Evolutionary conservation across 768 basidiomycete genomes (phyloP).

Genomic region (Lanmaoa rubissima): DNA sequence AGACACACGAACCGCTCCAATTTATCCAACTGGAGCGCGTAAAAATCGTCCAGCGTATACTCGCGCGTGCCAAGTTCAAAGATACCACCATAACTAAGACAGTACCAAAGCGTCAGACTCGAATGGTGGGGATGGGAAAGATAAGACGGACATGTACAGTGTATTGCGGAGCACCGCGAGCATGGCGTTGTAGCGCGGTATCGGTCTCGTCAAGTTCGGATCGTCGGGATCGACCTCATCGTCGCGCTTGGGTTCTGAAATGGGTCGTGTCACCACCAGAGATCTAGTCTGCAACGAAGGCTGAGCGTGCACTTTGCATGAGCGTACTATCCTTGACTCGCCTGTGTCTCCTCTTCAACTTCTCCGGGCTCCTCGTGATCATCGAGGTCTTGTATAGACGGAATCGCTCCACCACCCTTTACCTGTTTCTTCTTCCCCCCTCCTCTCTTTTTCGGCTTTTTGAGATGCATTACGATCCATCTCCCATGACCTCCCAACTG

Average conservation of each 20-base stretch:
- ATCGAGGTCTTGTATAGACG: background rate
- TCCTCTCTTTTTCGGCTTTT: slow-evolving; percentile 55
- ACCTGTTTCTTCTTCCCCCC: slow-evolving; percentile 42
- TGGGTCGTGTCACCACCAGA: background rate
- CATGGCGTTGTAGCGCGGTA: slow-evolving; percentile 86
- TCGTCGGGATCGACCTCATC: slow-evolving; percentile 58
- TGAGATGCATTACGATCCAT: slow-evolving; percentile 77
- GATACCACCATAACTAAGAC: slow-evolving; percentile 79
- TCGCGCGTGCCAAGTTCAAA: slow-evolving; percentile 80
- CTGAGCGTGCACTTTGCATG: background rate
- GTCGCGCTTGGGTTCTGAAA: slow-evolving; percentile 10
- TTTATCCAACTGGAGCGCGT: slow-evolving; percentile 79
- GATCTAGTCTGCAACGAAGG: background rate
- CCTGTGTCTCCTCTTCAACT: slow-evolving; percentile 11
- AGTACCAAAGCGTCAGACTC: background rate
- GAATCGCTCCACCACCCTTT: background rate
- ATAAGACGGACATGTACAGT: slow-evolving; percentile 67
- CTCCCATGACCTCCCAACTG: slow-evolving; percentile 69
- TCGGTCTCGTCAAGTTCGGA: slow-evolving; percentile 59
- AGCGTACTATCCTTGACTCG: background rate
- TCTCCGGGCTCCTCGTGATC: slow-evolving; percentile 21
- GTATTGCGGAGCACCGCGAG: slow-evolving; percentile 80
- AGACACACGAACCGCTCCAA: slow-evolving; percentile 75
- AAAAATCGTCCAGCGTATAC: slow-evolving; percentile 88
- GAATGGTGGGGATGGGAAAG: background rate